Conservation (phyloP, 2,329 filamentous ascomycete genomes). For the Penicillium glabrum region DNA sequence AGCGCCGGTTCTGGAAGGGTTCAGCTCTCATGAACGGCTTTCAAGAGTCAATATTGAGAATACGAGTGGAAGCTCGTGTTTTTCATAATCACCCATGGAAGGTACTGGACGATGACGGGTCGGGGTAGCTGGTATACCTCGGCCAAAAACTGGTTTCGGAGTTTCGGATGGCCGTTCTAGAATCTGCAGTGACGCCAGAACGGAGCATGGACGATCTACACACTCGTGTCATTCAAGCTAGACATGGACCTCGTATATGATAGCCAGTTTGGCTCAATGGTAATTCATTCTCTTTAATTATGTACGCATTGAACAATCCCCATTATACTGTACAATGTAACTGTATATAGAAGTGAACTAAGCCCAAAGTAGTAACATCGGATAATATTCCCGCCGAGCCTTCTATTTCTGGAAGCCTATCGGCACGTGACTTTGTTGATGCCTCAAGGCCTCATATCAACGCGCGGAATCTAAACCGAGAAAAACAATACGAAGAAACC, state of each 20-base stretch:
- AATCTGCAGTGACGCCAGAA: not conserved
- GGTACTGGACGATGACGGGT: not conserved
- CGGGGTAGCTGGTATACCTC: not conserved
- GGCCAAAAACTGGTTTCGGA: not conserved
- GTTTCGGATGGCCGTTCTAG: not conserved
- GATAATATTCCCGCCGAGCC: not conserved
- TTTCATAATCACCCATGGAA: not conserved
- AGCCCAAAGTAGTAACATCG: not conserved
- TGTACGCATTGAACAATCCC: too few relatives aligned
- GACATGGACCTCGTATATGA: too few relatives aligned
- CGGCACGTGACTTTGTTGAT: constrained; percentile 18
- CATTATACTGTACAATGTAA: too few relatives aligned
- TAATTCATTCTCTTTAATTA: too few relatives aligned
- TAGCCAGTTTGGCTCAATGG: too few relatives aligned
- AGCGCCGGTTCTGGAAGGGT: not conserved
- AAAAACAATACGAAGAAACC: not conserved
- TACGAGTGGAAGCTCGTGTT: not conserved
- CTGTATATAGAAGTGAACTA: not conserved
- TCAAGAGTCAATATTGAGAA: not conserved
- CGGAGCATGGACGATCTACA: not conserved
- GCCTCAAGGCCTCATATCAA: not conserved
- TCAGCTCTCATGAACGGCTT: not conserved
- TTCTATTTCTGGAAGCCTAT: constrained; percentile 4
- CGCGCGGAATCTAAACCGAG: constrained; percentile 3
- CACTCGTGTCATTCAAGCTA: not conserved